Percentiles rank a stretch among this genome's conserved stretches.
These are phyloP conservation scores for Capsicum rhomboideum DNA, from an alignment of 257 asterid genomes.

Conservation along the genomic window DNA sequence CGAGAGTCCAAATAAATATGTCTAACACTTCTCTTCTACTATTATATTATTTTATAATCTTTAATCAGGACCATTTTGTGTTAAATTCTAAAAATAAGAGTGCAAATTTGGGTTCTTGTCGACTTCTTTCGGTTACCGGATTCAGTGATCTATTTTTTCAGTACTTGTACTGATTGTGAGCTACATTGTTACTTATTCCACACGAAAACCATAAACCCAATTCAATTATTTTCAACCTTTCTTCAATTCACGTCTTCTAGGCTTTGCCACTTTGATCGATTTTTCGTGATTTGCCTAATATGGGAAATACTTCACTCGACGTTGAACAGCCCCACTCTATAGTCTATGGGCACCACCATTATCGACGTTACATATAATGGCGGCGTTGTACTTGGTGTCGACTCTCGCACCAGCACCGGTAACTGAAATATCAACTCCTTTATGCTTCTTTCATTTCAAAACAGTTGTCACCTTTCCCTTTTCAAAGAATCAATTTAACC, in stretches of 20 bases:
- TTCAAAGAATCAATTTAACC: too few relatives aligned
- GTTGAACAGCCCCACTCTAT: constrained; percentile 57
- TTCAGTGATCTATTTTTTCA: neutral
- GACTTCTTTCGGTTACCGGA: neutral
- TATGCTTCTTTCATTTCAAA: too few relatives aligned
- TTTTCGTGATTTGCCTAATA: neutral
- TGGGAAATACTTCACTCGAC: neutral
- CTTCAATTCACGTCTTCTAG: neutral
- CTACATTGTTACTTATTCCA: neutral
- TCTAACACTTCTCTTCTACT: too few relatives aligned
- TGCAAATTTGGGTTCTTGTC: too few relatives aligned
- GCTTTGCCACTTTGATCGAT: neutral
- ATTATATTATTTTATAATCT: too few relatives aligned
- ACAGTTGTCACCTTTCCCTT: too few relatives aligned
- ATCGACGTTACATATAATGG: constrained; percentile 86
- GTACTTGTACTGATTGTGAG: neutral
- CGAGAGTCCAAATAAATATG: too few relatives aligned
- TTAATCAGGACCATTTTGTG: too few relatives aligned
- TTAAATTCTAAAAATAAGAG: too few relatives aligned
- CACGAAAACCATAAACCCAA: neutral
- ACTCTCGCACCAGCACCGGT: constrained; percentile 92
- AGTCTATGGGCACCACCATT: constrained; percentile 88
- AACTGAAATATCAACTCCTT: neutral
- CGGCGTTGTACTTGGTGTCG: constrained; percentile 85
- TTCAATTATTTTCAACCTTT: neutral